Evolutionary conservation across 768 basidiomycete species (phyloP), one percentile per base, ranked within the genome.

Genomic region (Trametes gibbosa): DNA sequence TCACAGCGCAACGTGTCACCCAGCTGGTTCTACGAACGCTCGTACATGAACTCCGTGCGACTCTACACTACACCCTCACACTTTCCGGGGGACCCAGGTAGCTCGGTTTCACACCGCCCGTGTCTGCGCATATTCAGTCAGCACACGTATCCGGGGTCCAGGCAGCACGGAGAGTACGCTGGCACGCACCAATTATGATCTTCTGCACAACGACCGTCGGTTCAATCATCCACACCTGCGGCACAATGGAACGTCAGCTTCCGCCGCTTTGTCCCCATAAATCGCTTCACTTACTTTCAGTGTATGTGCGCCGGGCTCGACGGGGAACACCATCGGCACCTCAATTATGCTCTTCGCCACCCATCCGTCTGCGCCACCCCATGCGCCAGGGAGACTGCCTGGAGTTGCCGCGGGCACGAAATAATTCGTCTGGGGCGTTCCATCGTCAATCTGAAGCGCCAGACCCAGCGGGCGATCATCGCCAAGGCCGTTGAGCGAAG

Each of bases 71-170:
- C 50, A 68, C 59, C 23, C 54, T 58, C 17, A 74, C 66, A 66
- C 83, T 84, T 69, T 86, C 85, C 1, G 85, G 84, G 34, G 85
- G 85, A 7, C 85, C 85, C 34, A 87, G 74, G 66, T 85, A 87
- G 62, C 83, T 85, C 0, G 78, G 70, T 47, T 70, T 63, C 6
- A 86, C 74, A 16, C 81, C 82, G 34, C 84, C 84, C 23, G 81
- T 77, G 69, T 86, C 85, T 84, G 64, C 16, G 39, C 47, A 51
- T 39, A 50, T 51, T 27, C 46, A n/a, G 46, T 32, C 47, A 57
- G 35, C 35, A 55, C 27, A 32, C 34, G 21, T 32, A 5, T 23
- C 8, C 39, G n/a, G 14, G 16, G 53, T 17, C 25, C 4, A 51
- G 23, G 49, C 1, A 55, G 29, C 16, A 40, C 37, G 27, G 27